A percentile compares a stretch with the other conserved stretches of the same genome.
Conservation (phyloP, 495 filamentous ascomycete species). For the Podospora bellae-mahoneyi region DNA sequence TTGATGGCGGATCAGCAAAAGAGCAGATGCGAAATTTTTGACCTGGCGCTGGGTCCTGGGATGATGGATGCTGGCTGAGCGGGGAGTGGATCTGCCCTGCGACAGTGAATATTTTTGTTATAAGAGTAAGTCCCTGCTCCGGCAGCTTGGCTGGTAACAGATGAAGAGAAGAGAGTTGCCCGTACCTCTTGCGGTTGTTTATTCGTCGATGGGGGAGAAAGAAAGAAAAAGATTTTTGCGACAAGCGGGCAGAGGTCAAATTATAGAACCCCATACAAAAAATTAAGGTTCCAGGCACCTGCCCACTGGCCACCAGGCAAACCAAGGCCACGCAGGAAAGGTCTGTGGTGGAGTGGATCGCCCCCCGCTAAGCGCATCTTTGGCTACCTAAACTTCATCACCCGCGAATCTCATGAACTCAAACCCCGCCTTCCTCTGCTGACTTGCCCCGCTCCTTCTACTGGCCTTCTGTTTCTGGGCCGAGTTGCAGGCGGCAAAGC, state of each 20-base stretch:
- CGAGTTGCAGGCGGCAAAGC: constrained; percentile 4
- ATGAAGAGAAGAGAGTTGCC: neutral
- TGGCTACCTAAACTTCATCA: neutral
- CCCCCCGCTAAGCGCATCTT: constrained; percentile 12
- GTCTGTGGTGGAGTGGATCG: constrained; percentile 4
- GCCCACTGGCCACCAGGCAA: neutral
- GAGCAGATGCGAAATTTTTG: constrained; percentile 20
- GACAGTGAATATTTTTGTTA: neutral
- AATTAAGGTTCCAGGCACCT: neutral
- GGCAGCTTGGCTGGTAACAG: constrained; percentile 3
- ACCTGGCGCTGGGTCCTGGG: constrained; percentile 8
- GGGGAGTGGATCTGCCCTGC: constrained; percentile 6
- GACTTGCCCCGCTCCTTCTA: constrained; percentile 7
- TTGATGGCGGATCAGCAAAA: constrained; percentile 7
- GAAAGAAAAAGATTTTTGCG: neutral
- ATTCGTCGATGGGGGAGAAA: neutral
- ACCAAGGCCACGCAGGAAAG: constrained; percentile 2
- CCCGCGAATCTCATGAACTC: neutral
- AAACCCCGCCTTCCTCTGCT: constrained; percentile 3
- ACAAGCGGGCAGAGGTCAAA: neutral
- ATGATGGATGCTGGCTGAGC: constrained; percentile 16
- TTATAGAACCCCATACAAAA: neutral
- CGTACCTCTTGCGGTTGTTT: neutral
- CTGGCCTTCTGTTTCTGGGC: neutral
- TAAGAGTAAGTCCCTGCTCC: constrained; percentile 1